phyloP scores from a whole-genome alignment of 495 filamentous ascomycete genomes.

The Articulospora tetracladia region DNA sequence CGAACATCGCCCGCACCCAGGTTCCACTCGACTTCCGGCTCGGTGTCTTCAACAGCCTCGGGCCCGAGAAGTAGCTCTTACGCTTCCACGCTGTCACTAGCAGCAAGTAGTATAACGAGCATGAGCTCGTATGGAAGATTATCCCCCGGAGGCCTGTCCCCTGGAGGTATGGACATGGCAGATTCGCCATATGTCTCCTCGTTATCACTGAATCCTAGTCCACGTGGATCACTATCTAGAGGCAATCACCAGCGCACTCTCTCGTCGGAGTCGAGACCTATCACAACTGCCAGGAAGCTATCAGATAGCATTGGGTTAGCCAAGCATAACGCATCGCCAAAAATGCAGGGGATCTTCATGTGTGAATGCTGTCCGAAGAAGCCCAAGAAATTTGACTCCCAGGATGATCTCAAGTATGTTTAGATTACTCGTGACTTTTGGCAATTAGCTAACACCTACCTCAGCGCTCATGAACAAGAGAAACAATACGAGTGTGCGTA shows the following conservation, averaged over 20 bases:
- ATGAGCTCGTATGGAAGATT: conserved; percentile 66
- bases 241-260: conserved; percentile 42
- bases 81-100: conserved; percentile 63
- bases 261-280: conserved; percentile 39
- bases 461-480: conserved; percentile 73
- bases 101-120: conserved; percentile 64
- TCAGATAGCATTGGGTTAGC: conserved; percentile 33
- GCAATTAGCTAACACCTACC: conserved; percentile 7
- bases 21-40: conserved; percentile 59
- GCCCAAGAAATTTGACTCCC: conserved; percentile 92
- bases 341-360: conserved; percentile 57
- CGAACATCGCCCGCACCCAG: conserved; percentile 55
- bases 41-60: conserved; percentile 71
- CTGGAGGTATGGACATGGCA: conserved; percentile 42
- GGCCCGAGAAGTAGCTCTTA: conserved; percentile 70
- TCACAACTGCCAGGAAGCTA: conserved; percentile 44
- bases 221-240: conserved; percentile 46
- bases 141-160: conserved; percentile 58
- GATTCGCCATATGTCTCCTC: conserved; percentile 57
- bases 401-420: conserved; percentile 80
- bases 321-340: conserved; percentile 35
- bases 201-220: conserved; percentile 58
- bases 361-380: conserved; percentile 99
- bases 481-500: conserved; percentile 94
- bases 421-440: not conserved